Conservation (phyloP, 306 rosid genomes). For the Pterocarpus santalinus region DNA sequence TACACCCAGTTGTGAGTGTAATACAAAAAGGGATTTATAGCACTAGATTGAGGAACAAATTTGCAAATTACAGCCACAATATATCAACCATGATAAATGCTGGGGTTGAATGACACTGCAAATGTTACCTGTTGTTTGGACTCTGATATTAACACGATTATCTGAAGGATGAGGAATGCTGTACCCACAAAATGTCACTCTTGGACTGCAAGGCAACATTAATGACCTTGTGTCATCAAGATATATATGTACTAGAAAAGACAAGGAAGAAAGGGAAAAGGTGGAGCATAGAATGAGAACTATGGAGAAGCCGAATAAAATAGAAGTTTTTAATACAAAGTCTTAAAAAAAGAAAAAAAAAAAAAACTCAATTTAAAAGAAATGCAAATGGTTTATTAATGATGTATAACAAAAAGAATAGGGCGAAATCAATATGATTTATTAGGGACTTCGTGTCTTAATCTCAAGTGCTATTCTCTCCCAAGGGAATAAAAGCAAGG, state of each 20-base stretch:
- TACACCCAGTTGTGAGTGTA: neutral
- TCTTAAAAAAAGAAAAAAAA: neutral
- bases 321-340: neutral
- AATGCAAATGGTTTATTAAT: neutral
- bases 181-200: constrained; percentile 76
- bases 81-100: neutral
- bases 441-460: neutral
- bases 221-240: constrained; percentile 4
- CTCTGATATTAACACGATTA: constrained; percentile 79
- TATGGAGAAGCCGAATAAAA: too few species aligned
- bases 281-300: too few species aligned
- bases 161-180: constrained; percentile 97
- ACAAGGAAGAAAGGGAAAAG: constrained; percentile 14
- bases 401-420: constrained; percentile 1
- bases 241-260: constrained; percentile 2
- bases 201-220: constrained; percentile 67
- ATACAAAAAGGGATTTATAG: constrained; percentile 6
- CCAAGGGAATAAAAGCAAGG: neutral
- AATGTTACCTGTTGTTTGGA: constrained; percentile 77
- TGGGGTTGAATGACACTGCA: neutral
- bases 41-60: constrained; percentile 15
- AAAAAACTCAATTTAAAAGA: constrained; percentile 21
- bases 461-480: neutral
- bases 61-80: constrained; percentile 10
- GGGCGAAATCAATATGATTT: neutral